Evolutionary conservation across 1,284 basidiomycete genomes (phyloP).

Genomic region (Tylopilus sp.): DNA sequence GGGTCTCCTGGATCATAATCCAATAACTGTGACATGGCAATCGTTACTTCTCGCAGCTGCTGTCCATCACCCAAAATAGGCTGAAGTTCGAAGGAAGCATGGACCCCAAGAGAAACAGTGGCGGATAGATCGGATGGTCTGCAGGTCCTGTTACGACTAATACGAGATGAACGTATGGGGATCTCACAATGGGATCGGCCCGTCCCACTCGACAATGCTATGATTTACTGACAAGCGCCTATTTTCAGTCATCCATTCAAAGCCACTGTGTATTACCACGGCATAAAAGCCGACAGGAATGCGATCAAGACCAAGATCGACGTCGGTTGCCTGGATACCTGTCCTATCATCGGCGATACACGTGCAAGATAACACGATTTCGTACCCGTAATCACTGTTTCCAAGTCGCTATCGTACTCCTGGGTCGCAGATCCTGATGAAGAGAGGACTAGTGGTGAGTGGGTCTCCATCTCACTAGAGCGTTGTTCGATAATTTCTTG

Average conservation of each 20-base stretch:
- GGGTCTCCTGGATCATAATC: not conserved
- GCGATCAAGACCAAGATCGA: not conserved
- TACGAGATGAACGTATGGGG: not conserved
- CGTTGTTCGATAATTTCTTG: not conserved
- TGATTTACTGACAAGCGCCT: constrained; percentile 1
- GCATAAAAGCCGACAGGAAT: constrained; percentile 5
- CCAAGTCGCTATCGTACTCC: not conserved
- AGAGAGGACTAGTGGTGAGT: not conserved
- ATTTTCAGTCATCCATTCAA: constrained; percentile 9
- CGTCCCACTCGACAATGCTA: constrained; percentile 12
- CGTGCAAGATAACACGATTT: not conserved
- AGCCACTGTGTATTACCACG: not conserved
- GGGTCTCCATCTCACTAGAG: not conserved
- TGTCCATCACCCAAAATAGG: constrained; percentile 14
- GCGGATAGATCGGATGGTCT: constrained; percentile 19
- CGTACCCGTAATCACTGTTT: constrained; percentile 6
- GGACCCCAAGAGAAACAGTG: constrained; percentile 8
- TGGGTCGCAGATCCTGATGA: not conserved
- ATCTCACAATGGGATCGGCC: constrained; percentile 10
- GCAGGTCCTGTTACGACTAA: not conserved
- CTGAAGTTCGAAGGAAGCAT: constrained; percentile 19
- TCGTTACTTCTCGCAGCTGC: not conserved
- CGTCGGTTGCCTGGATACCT: constrained; percentile 4
- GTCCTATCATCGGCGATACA: not conserved
- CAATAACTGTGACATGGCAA: constrained; percentile 14